Conservation (phyloP, 2,329 filamentous ascomycete genomes). For the Colletotrichum sp. region DNA sequence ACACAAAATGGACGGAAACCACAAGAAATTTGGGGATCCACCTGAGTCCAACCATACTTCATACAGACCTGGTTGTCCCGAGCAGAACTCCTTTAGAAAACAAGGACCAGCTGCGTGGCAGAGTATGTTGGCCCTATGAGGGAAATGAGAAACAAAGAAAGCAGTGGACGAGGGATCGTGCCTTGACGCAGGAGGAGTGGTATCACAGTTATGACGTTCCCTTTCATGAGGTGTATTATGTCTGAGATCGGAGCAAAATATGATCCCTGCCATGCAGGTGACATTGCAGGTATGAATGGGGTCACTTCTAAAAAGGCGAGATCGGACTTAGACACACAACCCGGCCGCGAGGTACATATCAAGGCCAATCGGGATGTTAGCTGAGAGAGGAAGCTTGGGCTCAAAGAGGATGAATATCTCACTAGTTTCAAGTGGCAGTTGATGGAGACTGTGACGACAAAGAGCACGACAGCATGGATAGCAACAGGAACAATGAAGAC, state of each 20-base stretch:
- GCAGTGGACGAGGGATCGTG: neutral
- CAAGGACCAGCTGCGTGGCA: neutral
- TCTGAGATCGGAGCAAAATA: neutral
- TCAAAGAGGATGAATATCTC: constrained; percentile 96
- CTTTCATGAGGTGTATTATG: neutral
- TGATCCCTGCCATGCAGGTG: neutral
- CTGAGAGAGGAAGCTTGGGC: constrained; percentile 87
- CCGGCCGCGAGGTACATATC: constrained; percentile 79
- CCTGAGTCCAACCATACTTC: neutral
- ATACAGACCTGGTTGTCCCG: neutral
- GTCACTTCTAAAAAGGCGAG: too few species aligned
- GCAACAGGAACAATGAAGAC: neutral
- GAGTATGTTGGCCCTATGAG: neutral
- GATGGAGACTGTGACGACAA: constrained; percentile 74
- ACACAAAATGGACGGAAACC: neutral
- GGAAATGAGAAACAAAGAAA: neutral
- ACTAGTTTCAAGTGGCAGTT: constrained; percentile 90
- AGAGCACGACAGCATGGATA: neutral
- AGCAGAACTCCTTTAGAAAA: too few species aligned
- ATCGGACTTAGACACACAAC: constrained; percentile 41
- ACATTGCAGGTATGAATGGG: neutral
- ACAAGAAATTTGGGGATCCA: neutral
- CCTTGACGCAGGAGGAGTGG: neutral
- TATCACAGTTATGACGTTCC: neutral
- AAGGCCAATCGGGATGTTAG: constrained; percentile 89